These are phyloP conservation scores for Wallacemonas collosoma DNA, from an alignment of 208 protist genomes.

Conservation along the genomic window DNA sequence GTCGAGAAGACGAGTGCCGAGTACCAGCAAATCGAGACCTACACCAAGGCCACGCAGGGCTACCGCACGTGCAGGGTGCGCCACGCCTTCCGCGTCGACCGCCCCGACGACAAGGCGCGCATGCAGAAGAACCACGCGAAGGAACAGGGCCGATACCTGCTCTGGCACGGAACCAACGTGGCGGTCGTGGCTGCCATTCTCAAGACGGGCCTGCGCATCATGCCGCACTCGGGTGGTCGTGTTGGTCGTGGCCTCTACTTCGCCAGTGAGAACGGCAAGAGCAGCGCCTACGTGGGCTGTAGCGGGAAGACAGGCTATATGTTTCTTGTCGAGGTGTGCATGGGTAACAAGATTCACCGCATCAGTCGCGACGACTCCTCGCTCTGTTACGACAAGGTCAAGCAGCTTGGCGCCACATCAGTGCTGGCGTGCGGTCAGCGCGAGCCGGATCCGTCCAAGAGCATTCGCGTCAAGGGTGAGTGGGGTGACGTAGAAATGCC, in stretches of 20 bases:
- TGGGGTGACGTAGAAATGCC: slow-evolving; percentile 21
- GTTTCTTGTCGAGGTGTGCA: slow-evolving; percentile 34
- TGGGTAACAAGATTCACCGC: slow-evolving; percentile 30
- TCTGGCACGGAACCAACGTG: slow-evolving; percentile 33
- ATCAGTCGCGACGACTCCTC: slow-evolving; percentile 24
- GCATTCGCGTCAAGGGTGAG: slow-evolving; percentile 12
- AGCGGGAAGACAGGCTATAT: slow-evolving; percentile 23
- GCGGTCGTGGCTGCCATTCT: slow-evolving; percentile 32
- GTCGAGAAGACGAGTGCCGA: slow-evolving; percentile 8
- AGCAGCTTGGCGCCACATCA: slow-evolving; percentile 13
- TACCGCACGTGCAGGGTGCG: slow-evolving; percentile 25
- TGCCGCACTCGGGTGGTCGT: slow-evolving; percentile 30
- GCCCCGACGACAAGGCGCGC: slow-evolving; percentile 27
- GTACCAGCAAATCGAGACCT: slow-evolving; percentile 21
- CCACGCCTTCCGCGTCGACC: slow-evolving; percentile 25
- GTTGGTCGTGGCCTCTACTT: slow-evolving; percentile 32
- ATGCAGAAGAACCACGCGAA: slow-evolving; percentile 23
- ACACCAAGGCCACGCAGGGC: slow-evolving; percentile 20
- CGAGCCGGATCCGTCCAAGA: slow-evolving; percentile 23
- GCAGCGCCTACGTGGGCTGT: slow-evolving; percentile 19
- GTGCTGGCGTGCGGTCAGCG: slow-evolving; percentile 22
- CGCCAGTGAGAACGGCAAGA: slow-evolving; percentile 37
- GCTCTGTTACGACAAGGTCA: slow-evolving; percentile 23
- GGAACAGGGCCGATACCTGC: slow-evolving; percentile 23
- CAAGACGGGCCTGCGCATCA: slow-evolving; percentile 33